Conservation (phyloP, 2,329 filamentous ascomycete genomes). For the Aspergillus pseudoglaucus region DNA sequence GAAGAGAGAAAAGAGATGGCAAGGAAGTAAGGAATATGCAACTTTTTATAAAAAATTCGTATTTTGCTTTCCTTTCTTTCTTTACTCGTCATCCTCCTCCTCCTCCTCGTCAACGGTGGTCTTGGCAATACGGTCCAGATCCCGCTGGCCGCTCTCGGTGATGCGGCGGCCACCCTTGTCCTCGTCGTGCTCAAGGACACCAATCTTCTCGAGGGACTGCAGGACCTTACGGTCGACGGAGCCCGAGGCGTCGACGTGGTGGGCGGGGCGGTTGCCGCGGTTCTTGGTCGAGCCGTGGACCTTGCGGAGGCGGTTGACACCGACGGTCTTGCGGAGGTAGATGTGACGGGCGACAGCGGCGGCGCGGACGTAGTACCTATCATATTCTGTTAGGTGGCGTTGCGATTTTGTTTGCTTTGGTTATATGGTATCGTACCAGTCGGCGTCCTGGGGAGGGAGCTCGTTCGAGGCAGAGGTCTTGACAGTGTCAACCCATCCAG, state of each 20-base stretch:
- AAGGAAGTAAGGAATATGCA: constrained; percentile 14
- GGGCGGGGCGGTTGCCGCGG: constrained; percentile 81
- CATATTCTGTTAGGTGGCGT: constrained; percentile 5
- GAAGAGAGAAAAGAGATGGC: constrained; percentile 8
- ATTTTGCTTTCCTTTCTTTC: constrained; percentile 34
- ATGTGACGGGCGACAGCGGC: constrained; percentile 95
- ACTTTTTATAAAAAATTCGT: constrained; percentile 13
- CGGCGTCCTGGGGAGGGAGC: constrained; percentile 94
- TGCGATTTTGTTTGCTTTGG: not conserved
- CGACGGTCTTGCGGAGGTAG: constrained; percentile 99
- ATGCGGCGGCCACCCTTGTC: constrained; percentile 98
- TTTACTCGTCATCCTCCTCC: constrained; percentile 40
- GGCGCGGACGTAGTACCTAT: constrained; percentile 70
- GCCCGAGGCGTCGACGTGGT: constrained; percentile 94
- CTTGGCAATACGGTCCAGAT: constrained; percentile 93
- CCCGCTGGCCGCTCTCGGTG: constrained; percentile 95
- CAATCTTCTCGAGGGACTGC: constrained; percentile 98
- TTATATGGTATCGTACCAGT: constrained; percentile 68
- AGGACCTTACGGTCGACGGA: constrained; percentile 95
- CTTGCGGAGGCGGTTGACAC: constrained; percentile 95
- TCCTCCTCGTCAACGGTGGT: constrained; percentile 52
- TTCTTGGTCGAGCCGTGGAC: constrained; percentile 96
- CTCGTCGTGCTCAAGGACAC: constrained; percentile 94
- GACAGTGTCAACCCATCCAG: constrained; percentile 97
- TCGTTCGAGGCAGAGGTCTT: constrained; percentile 97